Percentiles rank a stretch among this genome's conserved stretches.
phyloP scores from a whole-genome alignment of 768 basidiomycete species.

The Termitomyces sp. region DNA sequence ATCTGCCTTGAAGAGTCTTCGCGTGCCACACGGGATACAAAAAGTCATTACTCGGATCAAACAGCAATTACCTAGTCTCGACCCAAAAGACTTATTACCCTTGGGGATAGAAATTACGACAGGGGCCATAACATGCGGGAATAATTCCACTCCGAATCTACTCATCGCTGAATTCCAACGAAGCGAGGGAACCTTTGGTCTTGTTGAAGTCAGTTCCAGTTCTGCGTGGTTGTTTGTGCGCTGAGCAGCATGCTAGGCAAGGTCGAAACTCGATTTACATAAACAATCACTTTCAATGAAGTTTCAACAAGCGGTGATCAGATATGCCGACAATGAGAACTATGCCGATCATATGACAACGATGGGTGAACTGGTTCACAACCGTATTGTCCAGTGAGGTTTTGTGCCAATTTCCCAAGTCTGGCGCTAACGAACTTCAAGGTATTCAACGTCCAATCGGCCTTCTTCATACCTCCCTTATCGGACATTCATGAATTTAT shows the following conservation, averaged over 20 bases:
- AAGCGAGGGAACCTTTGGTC: slow-evolving; percentile 77
- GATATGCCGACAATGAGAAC: slow-evolving; percentile 69
- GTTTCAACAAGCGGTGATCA: slow-evolving; percentile 60
- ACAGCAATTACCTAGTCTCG: slow-evolving; percentile 62
- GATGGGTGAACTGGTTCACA: slow-evolving; percentile 59
- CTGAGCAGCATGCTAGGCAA: slow-evolving; percentile 43
- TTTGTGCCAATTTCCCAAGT: not conserved
- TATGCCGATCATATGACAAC: slow-evolving; percentile 63
- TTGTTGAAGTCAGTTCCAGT: slow-evolving; percentile 56
- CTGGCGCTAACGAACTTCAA: slow-evolving; percentile 4
- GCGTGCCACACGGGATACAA: slow-evolving; percentile 32
- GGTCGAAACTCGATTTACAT: slow-evolving; percentile 77
- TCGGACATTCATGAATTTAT: slow-evolving; percentile 42
- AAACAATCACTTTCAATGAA: slow-evolving; percentile 73
- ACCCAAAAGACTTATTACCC: slow-evolving; percentile 83
- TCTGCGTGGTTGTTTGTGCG: not conserved
- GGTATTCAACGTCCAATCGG: slow-evolving; percentile 25
- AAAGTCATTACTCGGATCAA: slow-evolving; percentile 46
- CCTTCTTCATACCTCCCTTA: slow-evolving; percentile 30
- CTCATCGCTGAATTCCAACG: slow-evolving; percentile 76
- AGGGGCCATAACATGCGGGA: slow-evolving; percentile 82
- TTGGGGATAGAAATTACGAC: slow-evolving; percentile 74
- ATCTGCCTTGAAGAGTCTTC: slow-evolving; percentile 23
- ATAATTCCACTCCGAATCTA: slow-evolving; percentile 76
- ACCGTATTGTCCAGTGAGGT: slow-evolving; percentile 45